Base-by-base conservation (phyloP, 306 rosid species). In the Chamaecrista fasciculata region DNA sequence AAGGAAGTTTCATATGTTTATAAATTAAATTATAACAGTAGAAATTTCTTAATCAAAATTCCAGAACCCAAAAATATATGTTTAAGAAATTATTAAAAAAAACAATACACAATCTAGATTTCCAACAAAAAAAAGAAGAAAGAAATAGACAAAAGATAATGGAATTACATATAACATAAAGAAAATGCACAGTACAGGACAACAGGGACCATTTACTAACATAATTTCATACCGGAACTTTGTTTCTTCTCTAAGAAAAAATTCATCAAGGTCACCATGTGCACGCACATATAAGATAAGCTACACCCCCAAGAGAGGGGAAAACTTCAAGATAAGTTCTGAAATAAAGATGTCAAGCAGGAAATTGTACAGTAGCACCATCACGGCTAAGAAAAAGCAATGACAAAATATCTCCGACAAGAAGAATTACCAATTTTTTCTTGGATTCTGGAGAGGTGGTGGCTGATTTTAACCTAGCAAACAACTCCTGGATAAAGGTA, bases 401-500 rank as follows among this genome's bases (percentile, higher is more conserved):
- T 16, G 11, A 53, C 63, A 68, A n/a, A 20, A 68, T 18, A 57
- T 48, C 24, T 39, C 57, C 65, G 62, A 31, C 61, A 16, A 34
- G 57, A 72, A 28, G 48, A 72, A 76, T 68, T 85, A 89, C 98
- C 98, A 92, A 79, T 74, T 90, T 90, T 79, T 86, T 93, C 79
- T 90, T 90, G 14, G 97, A 88, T 66, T 86, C 98, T 66, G 66
- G 83, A 14, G 94, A 77, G 16, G 86, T 90, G 33, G 96, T 69
- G 43, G 90, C 80, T 15, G 79, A 89, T 78, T 85, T 85, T 81
- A 93, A 72, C 83, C 85, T 90, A 75, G 88, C 85, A 73, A 93
- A 93, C 77, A 93, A 83, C 81, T 93, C 98, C 77, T 90, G 98
- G 79, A 93, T 90, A 85, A 93, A 93, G 52, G 88, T 80, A 63